These are phyloP conservation scores for Ambrosiella xylebori DNA, from an alignment of 2,329 filamentous ascomycete genomes.

Conservation along the genomic window DNA sequence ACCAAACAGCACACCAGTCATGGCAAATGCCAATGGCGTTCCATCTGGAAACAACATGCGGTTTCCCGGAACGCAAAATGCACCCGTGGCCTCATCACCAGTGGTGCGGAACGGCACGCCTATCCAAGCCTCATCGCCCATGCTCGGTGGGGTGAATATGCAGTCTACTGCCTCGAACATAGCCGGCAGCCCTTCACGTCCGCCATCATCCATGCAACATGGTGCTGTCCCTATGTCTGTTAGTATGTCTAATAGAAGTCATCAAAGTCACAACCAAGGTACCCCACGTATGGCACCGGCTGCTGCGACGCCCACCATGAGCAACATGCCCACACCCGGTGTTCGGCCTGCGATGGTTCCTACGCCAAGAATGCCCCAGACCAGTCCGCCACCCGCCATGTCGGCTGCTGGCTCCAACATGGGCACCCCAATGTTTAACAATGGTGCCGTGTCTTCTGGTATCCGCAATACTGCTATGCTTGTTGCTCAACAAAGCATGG, in stretches of 20 bases:
- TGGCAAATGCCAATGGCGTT: constrained; percentile 21
- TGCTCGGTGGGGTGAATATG: constrained; percentile 45
- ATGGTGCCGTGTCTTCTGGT: background rate
- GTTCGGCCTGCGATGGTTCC: constrained; percentile 32
- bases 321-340: constrained; percentile 39
- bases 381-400: constrained; percentile 42
- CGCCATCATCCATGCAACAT: constrained; percentile 47
- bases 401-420: constrained; percentile 37
- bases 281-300: constrained; percentile 44
- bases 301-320: constrained; percentile 42
- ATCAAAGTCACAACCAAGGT: constrained; percentile 47
- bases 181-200: constrained; percentile 49
- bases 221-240: constrained; percentile 40
- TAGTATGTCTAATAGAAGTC: constrained; percentile 46
- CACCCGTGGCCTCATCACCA: constrained; percentile 44
- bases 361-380: constrained; percentile 46
- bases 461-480: constrained; percentile 26
- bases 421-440: constrained; percentile 14
- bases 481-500: constrained; percentile 24
- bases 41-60: constrained; percentile 19
- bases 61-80: constrained; percentile 39
- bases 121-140: constrained; percentile 47
- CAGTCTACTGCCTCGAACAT: constrained; percentile 49
- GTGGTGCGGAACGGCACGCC: constrained; percentile 45
- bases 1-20: constrained; percentile 10